Percentiles rank a stretch among this genome's conserved stretches.
These are phyloP conservation scores for Aspergillus nanangensis DNA, from an alignment of 495 filamentous ascomycete genomes.

Conservation along the genomic window DNA sequence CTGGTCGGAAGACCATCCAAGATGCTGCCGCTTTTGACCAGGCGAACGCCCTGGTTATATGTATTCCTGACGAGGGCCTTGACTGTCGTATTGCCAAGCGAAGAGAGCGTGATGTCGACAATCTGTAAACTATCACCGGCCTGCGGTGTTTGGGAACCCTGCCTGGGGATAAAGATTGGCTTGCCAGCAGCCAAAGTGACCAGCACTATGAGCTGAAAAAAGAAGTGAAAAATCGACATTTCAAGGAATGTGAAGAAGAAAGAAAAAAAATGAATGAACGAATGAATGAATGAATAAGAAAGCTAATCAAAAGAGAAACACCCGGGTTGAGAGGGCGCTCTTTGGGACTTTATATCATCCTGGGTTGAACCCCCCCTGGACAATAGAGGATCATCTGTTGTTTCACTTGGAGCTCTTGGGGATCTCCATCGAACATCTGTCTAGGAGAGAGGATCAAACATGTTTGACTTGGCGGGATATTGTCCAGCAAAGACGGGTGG, in stretches of 20 bases:
- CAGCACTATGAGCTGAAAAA: constrained; percentile 11
- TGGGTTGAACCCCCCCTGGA: not conserved
- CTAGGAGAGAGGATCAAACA: not conserved
- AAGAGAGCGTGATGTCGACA: constrained; percentile 9
- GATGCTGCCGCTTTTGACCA: constrained; percentile 12
- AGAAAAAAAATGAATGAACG: not conserved
- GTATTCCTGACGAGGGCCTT: constrained; percentile 12
- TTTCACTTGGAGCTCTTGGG: not conserved
- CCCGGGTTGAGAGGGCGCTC: not conserved
- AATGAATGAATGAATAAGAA: not conserved
- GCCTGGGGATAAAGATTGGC: constrained; percentile 15
- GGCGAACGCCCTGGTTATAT: constrained; percentile 5
- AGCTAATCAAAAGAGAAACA: not conserved
- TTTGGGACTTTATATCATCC: not conserved
- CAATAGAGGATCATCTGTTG: not conserved
- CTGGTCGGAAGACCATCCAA: constrained; percentile 11
- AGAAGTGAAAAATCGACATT: constrained; percentile 12
- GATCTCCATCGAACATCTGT: not conserved
- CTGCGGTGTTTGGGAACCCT: constrained; percentile 10
- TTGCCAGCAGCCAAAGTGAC: constrained; percentile 18
- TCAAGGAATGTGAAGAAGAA: not conserved
- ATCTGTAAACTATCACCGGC: constrained; percentile 3
- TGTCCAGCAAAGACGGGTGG: not conserved
- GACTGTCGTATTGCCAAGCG: constrained; percentile 14
- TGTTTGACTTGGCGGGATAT: not conserved